phyloP scores from a whole-genome alignment of 225 moss, liverwort and hornwort species.

The Lunularia cruciata region DNA sequence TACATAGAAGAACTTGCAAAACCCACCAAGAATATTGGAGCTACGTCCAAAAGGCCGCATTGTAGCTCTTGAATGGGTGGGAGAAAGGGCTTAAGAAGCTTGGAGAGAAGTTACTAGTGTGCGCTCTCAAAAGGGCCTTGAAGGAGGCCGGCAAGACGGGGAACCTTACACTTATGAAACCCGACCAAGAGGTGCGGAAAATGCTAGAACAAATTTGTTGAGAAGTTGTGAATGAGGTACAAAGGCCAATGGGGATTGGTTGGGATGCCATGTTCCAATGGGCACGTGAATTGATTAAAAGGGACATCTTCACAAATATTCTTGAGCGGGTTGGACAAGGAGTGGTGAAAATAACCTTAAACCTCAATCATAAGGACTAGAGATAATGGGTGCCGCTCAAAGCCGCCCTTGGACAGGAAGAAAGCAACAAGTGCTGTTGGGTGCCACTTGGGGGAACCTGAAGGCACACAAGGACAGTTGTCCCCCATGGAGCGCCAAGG shows the following conservation, averaged over 20 bases:
- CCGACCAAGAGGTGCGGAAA: constrained; percentile 18
- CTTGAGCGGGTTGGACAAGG: no score
- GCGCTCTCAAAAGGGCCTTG: constrained; percentile 21
- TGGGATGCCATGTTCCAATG: constrained; percentile 6
- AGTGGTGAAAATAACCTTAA: no score
- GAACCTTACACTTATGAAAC: constrained; percentile 16
- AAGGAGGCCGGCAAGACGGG: constrained; percentile 7
- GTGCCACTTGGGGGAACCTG: no score
- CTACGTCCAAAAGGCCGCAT: neutral
- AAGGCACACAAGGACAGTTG: no score
- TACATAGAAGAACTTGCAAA: no score
- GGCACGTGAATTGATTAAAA: no score
- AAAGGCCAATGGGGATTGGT: constrained; percentile 15
- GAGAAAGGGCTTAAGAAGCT: constrained; percentile 19
- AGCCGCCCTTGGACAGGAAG: no score
- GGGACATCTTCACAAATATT: no score
- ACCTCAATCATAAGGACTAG: no score
- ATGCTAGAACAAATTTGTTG: constrained; percentile 19
- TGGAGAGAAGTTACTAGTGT: constrained; percentile 13
- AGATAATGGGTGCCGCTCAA: no score
- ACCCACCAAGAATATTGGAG: neutral
- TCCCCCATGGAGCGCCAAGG: no score
- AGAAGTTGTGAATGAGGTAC: constrained; percentile 22
- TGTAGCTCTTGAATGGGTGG: constrained; percentile 13
- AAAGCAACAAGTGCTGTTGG: no score